Evolutionary conservation across 169 alveolate genomes (phyloP).

Genomic region (Plasmodium blacklocki): DNA sequence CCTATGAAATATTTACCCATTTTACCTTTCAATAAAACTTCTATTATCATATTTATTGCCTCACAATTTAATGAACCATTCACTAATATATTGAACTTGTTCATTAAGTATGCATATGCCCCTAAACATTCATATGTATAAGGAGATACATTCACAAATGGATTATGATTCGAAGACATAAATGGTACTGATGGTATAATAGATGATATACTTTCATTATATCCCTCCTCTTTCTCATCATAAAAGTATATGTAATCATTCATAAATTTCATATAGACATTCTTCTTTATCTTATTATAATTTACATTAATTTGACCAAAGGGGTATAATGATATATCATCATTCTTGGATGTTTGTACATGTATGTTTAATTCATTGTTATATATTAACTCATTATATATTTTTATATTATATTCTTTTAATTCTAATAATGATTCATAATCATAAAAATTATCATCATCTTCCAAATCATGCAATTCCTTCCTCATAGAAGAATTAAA

Average conservation of each 20-base stretch:
- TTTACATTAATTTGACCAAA: constrained; percentile 26
- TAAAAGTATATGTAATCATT: constrained; percentile 40
- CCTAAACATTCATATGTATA: constrained; percentile 71
- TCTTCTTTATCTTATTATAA: constrained; percentile 7
- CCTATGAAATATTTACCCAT: constrained; percentile 58
- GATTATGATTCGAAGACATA: not conserved
- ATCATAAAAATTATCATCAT: constrained; percentile 21
- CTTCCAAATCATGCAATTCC: not conserved
- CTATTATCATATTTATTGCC: constrained; percentile 59
- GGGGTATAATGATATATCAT: constrained; percentile 18
- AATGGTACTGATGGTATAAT: not conserved
- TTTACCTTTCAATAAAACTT: constrained; percentile 61
- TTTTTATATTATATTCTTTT: constrained; percentile 8
- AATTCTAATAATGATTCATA: not conserved
- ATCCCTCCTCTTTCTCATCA: constrained; percentile 12
- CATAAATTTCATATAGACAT: constrained; percentile 51
- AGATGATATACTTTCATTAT: not conserved
- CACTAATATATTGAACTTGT: constrained; percentile 68
- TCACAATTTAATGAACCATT: constrained; percentile 58
- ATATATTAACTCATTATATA: not conserved
- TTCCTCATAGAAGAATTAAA: not conserved
- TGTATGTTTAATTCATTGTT: not conserved
- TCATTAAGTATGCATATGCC: constrained; percentile 71
- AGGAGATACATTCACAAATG: constrained; percentile 35
- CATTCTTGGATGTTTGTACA: constrained; percentile 44